These are phyloP conservation scores for Aureobasidium sp. DNA, from an alignment of 2,329 filamentous ascomycete genomes.

Conservation along the genomic window DNA sequence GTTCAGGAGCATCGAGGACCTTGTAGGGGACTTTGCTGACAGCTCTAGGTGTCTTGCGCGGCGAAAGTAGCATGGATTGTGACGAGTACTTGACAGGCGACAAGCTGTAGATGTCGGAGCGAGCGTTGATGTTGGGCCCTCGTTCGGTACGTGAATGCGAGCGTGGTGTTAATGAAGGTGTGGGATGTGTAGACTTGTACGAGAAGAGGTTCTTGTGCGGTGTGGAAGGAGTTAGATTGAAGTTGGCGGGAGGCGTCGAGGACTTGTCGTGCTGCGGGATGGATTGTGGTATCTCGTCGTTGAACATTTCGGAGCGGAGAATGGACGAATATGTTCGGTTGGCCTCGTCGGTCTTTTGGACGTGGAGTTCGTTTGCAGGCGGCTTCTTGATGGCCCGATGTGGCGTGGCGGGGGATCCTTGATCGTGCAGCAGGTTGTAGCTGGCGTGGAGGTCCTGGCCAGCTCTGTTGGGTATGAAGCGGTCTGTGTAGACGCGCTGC, in stretches of 20 bases:
- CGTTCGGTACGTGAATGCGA: constrained; percentile 59
- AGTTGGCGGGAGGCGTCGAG: constrained; percentile 69
- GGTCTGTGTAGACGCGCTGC: constrained; percentile 54
- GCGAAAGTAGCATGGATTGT: constrained; percentile 86
- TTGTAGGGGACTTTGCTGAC: constrained; percentile 98
- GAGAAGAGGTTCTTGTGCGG: constrained; percentile 96
- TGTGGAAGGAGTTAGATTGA: constrained; percentile 76
- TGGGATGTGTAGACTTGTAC: constrained; percentile 70
- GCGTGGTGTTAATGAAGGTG: constrained; percentile 70
- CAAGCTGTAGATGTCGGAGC: constrained; percentile 88
- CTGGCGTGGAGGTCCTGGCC: constrained; percentile 90
- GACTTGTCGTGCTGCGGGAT: constrained; percentile 51
- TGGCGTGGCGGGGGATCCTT: constrained; percentile 85
- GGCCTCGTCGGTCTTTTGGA: constrained; percentile 90
- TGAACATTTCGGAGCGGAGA: constrained; percentile 85
- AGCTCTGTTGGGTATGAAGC: constrained; percentile 90
- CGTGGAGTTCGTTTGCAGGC: constrained; percentile 83
- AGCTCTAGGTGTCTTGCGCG: constrained; percentile 75
- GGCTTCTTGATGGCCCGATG: constrained; percentile 76
- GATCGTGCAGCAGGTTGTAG: constrained; percentile 84
- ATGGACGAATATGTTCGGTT: constrained; percentile 87
- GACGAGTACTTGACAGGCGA: constrained; percentile 90
- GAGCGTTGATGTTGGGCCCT: constrained; percentile 78
- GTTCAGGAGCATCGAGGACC: constrained; percentile 88
- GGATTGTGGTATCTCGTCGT: constrained; percentile 75